Percentiles rank a stretch among this genome's conserved stretches.
phyloP scores from a whole-genome alignment of 768 basidiomycete genomes.

The Tephrocybe sp. region DNA sequence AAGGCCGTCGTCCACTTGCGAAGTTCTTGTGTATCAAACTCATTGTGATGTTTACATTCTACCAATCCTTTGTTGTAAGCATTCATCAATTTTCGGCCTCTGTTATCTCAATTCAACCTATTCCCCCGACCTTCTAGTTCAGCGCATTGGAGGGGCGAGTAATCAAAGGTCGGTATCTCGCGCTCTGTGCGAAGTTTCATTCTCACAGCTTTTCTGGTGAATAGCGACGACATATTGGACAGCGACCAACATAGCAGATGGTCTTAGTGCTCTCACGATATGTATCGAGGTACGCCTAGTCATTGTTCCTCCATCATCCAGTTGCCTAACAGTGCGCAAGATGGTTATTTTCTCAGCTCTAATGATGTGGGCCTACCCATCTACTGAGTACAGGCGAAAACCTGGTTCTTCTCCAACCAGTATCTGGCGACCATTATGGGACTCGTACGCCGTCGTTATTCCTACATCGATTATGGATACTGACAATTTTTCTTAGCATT shows the following conservation, averaged over 20 bases:
- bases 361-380: constrained; percentile 85
- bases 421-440: constrained; percentile 70
- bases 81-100: background rate
- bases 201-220: constrained; percentile 1
- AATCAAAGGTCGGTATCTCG: constrained; percentile 49
- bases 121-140: constrained; percentile 44
- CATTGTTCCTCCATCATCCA: background rate
- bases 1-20: constrained; percentile 68
- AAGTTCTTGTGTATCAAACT: constrained; percentile 89
- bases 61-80: constrained; percentile 74
- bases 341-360: constrained; percentile 79
- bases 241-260: constrained; percentile 77
- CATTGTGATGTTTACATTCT: constrained; percentile 87
- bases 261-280: constrained; percentile 76
- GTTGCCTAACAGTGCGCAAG: constrained; percentile 29
- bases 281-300: constrained; percentile 77
- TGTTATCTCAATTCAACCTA: background rate
- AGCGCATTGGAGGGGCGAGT: constrained; percentile 60
- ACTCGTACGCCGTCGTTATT: constrained; percentile 45
- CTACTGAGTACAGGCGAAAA: constrained; percentile 58
- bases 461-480: background rate
- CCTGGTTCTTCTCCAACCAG: constrained; percentile 44
- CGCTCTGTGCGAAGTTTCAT: background rate
- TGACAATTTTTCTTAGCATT: constrained; percentile 21
- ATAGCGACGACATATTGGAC: constrained; percentile 82